Percentiles rank a stretch among this genome's conserved stretches.
These are phyloP conservation scores for Globisporangium sylvaticum DNA, from an alignment of 352 stramenopile genomes.

Conservation along the genomic window DNA sequence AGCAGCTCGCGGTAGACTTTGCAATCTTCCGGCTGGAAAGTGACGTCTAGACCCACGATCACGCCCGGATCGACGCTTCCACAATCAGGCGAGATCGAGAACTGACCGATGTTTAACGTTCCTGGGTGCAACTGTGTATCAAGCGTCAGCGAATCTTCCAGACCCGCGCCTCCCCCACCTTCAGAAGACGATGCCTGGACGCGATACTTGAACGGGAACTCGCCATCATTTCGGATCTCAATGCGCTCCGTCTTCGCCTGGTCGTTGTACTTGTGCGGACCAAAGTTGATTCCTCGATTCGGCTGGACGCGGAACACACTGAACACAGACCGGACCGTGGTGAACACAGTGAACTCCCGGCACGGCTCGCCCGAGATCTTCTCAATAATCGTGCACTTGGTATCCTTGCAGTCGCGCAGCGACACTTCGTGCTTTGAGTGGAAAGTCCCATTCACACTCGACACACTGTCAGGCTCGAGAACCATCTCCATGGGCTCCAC, in stretches of 20 bases:
- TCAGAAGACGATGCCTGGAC: conserved; percentile 25
- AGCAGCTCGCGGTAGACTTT: conserved; percentile 70
- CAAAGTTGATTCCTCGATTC: conserved; percentile 90
- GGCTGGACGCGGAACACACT: conserved; percentile 87
- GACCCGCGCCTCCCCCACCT: neutral
- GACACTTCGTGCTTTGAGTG: conserved; percentile 72
- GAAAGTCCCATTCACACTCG: conserved; percentile 79
- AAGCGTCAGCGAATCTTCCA: conserved; percentile 24
- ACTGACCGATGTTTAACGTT: conserved; percentile 67
- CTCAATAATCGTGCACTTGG: conserved; percentile 91
- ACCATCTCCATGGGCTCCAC: conserved; percentile 77
- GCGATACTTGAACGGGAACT: conserved; percentile 90
- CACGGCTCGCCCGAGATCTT: conserved; percentile 88
- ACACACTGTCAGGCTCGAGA: conserved; percentile 66
- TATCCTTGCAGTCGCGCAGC: conserved; percentile 90
- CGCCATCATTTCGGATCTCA: conserved; percentile 92
- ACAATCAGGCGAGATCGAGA: conserved; percentile 68
- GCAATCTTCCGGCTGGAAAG: conserved; percentile 78
- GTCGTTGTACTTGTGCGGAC: conserved; percentile 88
- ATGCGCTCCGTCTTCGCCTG: conserved; percentile 65
- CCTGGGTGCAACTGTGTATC: conserved; percentile 34
- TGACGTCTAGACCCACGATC: conserved; percentile 62
- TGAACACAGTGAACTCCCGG: conserved; percentile 85
- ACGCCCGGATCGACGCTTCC: conserved; percentile 85
- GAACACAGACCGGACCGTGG: conserved; percentile 76